Evolutionary conservation across 768 basidiomycete genomes (phyloP), one percentile per base, ranked within the genome.

Genomic region (Hypholoma fasciculare): DNA sequence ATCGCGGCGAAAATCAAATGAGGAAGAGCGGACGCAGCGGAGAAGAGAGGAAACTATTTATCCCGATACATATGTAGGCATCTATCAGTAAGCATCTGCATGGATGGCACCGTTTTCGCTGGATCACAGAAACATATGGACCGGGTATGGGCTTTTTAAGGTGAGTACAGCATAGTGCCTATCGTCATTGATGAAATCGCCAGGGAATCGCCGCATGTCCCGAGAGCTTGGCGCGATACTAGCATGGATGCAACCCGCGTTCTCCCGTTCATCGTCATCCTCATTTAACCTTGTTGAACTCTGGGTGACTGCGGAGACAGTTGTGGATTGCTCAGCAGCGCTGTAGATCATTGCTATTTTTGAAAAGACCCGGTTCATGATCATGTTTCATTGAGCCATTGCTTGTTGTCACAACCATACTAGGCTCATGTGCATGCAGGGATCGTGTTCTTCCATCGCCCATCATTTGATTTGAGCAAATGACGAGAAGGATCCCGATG

Each of bases 1-100:
- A 79, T 64, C 57, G 72, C 78, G 59, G 77, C 78, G 56, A 86
- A 85, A 71, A 77, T 85, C 65, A 81, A 81, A 68, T 86, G 77
- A 64, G 66, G 63, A 63, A 57, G 61, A 59, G 48, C 34, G 52
- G 17, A n/a, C 38, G 38, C 16, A 12, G 38, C 38, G 38, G 38
- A 12, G 38, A n/a, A 14, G 4, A 42, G 17, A 9, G 40, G 40
- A 42, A 34, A 34, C 30, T 34, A 34, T 34, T 34, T 34, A 34
- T 34, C 30, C 23, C 4, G 23, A 23, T 23, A 23, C 7, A 34
- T 34, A 34, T 34, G 30, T 34, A 34, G 30, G 9, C 30, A 34
- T 34, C 30, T 34, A 49, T 57, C 46, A 51, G 54, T 62, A 50
- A 58, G 58, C 63, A 62, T 58, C 51, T 56, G 49, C 51, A 20